Conservation (phyloP, 2,329 filamentous ascomycete species). For the Fusarium decemcellulare region DNA sequence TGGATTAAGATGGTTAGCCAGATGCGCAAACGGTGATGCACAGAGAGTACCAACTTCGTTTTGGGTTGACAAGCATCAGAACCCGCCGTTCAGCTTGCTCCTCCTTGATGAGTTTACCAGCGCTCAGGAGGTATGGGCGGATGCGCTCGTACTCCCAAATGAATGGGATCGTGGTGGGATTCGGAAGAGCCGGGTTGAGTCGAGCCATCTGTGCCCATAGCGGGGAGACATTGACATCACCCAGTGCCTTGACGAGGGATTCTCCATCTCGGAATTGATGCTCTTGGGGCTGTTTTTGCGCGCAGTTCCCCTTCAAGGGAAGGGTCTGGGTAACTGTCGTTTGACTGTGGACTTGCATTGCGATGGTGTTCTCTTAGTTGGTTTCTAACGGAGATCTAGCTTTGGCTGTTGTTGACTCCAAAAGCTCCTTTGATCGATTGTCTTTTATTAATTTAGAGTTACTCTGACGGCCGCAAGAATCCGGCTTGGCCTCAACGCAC, state of each 20-base stretch:
- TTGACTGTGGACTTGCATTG: background rate
- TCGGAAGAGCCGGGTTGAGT: constrained; percentile 61
- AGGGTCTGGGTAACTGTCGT: background rate
- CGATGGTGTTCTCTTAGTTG: background rate
- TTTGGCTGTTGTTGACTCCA: too few relatives aligned
- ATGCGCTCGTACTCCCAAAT: constrained; percentile 55
- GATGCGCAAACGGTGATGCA: background rate
- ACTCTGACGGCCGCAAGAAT: too few relatives aligned
- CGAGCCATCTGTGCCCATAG: constrained; percentile 64
- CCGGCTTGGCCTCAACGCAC: too few relatives aligned
- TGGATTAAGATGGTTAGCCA: constrained; percentile 29
- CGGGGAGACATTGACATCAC: constrained; percentile 41
- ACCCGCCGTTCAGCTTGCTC: constrained; percentile 58
- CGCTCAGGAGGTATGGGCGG: constrained; percentile 50
- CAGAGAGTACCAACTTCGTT: constrained; percentile 54
- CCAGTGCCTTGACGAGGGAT: constrained; percentile 3
- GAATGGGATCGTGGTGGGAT: constrained; percentile 56
- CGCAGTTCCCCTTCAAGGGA: background rate
- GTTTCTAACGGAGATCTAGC: background rate
- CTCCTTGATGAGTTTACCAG: constrained; percentile 53
- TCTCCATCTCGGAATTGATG: background rate
- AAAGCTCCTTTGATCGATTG: too few relatives aligned
- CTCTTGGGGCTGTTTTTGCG: constrained; percentile 9
- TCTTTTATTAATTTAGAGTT: too few relatives aligned
- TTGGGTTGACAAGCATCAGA: constrained; percentile 57